Conservation (phyloP, 768 basidiomycete species). For the Tephrocybe sp. region DNA sequence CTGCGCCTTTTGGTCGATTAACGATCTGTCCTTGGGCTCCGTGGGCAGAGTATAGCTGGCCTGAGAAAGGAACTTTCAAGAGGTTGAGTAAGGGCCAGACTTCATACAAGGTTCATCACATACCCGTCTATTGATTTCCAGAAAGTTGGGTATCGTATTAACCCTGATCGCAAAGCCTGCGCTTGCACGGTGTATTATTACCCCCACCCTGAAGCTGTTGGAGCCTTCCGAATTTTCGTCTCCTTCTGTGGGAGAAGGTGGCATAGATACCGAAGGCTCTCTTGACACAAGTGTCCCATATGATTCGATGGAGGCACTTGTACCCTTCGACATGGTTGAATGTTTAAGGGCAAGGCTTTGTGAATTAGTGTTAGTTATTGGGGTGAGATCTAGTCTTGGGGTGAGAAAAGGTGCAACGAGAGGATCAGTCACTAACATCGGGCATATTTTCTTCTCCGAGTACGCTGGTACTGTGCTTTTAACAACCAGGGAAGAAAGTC, state of each 20-base stretch:
- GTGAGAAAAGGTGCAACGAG: not conserved
- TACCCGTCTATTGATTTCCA: slow-evolving; percentile 82
- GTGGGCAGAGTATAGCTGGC: slow-evolving; percentile 54
- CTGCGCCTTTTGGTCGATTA: slow-evolving; percentile 80
- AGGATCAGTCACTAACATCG: slow-evolving; percentile 36
- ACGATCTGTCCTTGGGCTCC: slow-evolving; percentile 59
- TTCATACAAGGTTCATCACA: slow-evolving; percentile 21
- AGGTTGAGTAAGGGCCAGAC: not conserved
- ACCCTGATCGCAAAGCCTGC: slow-evolving; percentile 65
- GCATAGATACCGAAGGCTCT: slow-evolving; percentile 36
- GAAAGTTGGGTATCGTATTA: slow-evolving; percentile 74
- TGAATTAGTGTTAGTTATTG: slow-evolving; percentile 41
- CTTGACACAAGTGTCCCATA: slow-evolving; percentile 21
- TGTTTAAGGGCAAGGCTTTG: slow-evolving; percentile 57
- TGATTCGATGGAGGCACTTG: slow-evolving; percentile 18
- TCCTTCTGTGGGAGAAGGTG: slow-evolving; percentile 44
- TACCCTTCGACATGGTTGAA: slow-evolving; percentile 46
- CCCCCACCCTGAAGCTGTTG: slow-evolving; percentile 61
- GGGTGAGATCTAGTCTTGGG: slow-evolving; percentile 41
- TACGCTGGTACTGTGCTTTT: slow-evolving; percentile 75
- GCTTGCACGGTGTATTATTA: slow-evolving; percentile 55
- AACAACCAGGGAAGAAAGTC: slow-evolving; percentile 94
- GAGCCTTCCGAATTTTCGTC: slow-evolving; percentile 33
- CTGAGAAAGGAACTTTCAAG: slow-evolving; percentile 48
- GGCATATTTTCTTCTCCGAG: slow-evolving; percentile 59